A percentile compares a stretch with the other conserved stretches of the same genome.
Evolutionary conservation across 2,329 filamentous ascomycete species (phyloP).

Genomic region (Fusarium abutilonis): DNA sequence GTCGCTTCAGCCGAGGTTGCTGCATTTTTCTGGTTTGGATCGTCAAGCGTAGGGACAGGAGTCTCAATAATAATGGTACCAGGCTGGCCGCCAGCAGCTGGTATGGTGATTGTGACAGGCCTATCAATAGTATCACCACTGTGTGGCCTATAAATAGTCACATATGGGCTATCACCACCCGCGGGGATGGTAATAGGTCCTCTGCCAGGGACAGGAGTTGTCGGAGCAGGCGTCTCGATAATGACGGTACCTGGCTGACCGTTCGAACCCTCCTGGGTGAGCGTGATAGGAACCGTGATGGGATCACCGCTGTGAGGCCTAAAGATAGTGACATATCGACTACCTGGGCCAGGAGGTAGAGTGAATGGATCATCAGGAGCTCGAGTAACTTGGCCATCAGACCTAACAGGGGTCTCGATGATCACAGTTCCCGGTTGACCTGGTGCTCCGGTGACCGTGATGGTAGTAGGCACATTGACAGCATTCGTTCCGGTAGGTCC

Average conservation of each 20-base stretch:
- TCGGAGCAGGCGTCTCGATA: slow-evolving; percentile 28
- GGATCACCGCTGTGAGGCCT: slow-evolving; percentile 32
- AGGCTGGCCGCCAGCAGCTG: slow-evolving; percentile 10
- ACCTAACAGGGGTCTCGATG: slow-evolving; percentile 26
- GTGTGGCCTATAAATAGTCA: slow-evolving; percentile 30
- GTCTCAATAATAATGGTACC: slow-evolving; percentile 34
- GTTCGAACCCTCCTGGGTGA: slow-evolving; percentile 25
- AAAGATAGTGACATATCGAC: slow-evolving; percentile 23
- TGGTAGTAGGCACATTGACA: slow-evolving; percentile 20
- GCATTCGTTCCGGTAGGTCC: slow-evolving; percentile 28
- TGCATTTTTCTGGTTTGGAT: slow-evolving; percentile 22
- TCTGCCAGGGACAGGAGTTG: slow-evolving; percentile 13
- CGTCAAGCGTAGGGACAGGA: slow-evolving; percentile 18
- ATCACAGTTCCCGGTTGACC: slow-evolving; percentile 31
- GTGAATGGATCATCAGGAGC: slow-evolving; percentile 20
- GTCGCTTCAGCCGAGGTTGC: slow-evolving; percentile 15
- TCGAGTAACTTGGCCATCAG: slow-evolving; percentile 11
- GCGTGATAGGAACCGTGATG: slow-evolving; percentile 28
- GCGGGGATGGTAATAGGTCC: slow-evolving; percentile 27
- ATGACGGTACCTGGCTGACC: slow-evolving; percentile 28
- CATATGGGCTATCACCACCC: slow-evolving; percentile 13
- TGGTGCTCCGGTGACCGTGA: slow-evolving; percentile 21
- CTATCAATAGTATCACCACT: slow-evolving; percentile 12
- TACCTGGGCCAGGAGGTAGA: slow-evolving; percentile 16
- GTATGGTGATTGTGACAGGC: slow-evolving; percentile 21